Evolutionary conservation across 73 alveolate species (phyloP), one percentile per base, ranked within the genome.

Genomic region (Blepharisma stoltei): DNA sequence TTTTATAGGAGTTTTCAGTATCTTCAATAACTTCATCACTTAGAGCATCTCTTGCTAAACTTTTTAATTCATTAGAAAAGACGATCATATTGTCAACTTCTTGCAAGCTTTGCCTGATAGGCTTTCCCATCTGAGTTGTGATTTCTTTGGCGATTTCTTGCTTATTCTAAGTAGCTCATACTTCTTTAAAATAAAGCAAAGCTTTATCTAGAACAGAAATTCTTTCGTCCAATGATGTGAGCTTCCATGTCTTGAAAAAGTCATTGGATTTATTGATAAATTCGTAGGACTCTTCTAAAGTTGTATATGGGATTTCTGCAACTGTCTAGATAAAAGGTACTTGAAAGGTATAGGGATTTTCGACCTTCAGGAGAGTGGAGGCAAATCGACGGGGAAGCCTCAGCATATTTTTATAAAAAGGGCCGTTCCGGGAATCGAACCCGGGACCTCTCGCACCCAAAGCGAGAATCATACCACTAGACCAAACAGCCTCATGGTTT

Each of bases 381-480:
- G 85, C 54, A 9, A 20, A 76, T 25, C 47, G n/a, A 6, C 43
- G 82, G 6, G 43, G 67, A 9, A 14, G 9, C 4, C 66, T 44
- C 32, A 73, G 53, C 82, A 49, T 23, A 32, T 32, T 32, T 32
- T 32, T 32, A 32, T 32, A 67, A 67, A 67, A 67, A 67, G 78
- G 94, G 94, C 88, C 67, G 78, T 66, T 86, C 94, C 94, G 94
- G 90, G 94, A 84, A 86, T 86, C 78, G 94, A 86, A 86, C 94
- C 90, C 94, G 94, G 94, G 94, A 86, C 94, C 94, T 86, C 94
- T 86, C 90, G 94, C 89, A 86, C 94, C 94, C 94, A 76, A 86
- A 86, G 89, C 94, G 90, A 86, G 94, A 86, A 86, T 86, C 94
- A 86, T 86, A 67, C 94, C 94, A 81, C 94, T 86, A 86, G 94